phyloP scores from a whole-genome alignment of 2,329 filamentous ascomycete species.

The Cladosporium oxysporum region DNA sequence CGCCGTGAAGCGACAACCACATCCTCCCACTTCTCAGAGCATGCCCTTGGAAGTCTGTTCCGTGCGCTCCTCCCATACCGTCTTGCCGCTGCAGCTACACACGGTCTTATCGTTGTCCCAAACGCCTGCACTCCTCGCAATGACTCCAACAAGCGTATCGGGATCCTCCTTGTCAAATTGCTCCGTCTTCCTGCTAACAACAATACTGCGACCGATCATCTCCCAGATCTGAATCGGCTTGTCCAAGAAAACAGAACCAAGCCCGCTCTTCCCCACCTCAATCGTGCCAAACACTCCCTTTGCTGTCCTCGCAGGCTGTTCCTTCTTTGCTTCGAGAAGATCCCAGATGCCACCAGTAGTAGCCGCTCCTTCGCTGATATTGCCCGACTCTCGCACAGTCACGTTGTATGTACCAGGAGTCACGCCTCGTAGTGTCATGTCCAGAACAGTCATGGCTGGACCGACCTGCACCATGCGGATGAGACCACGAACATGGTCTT shows the following conservation, averaged over 20 bases:
- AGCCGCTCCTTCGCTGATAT: constrained; percentile 79
- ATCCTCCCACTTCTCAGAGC: constrained; percentile 47
- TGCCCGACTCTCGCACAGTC: constrained; percentile 80
- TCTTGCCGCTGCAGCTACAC: constrained; percentile 97
- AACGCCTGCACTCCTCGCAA: constrained; percentile 92
- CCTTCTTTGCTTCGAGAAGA: constrained; percentile 48
- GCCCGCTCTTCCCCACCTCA: constrained; percentile 72
- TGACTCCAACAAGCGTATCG: constrained; percentile 86
- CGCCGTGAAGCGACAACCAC: background rate
- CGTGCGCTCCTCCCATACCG: constrained; percentile 92
- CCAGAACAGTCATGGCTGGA: constrained; percentile 75
- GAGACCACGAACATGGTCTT: constrained; percentile 76
- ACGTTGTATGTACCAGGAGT: constrained; percentile 79
- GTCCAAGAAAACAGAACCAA: constrained; percentile 79
- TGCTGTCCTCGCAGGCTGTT: constrained; percentile 48
- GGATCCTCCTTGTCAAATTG: constrained; percentile 69
- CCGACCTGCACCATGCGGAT: constrained; percentile 92
- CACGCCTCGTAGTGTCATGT: constrained; percentile 83
- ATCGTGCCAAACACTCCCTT: constrained; percentile 73
- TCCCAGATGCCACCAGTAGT: constrained; percentile 85
- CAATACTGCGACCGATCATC: constrained; percentile 89
- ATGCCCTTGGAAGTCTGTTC: constrained; percentile 90
- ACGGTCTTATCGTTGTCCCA: constrained; percentile 99
- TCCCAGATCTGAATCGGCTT: constrained; percentile 89
- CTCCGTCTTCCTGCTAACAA: constrained; percentile 66